A percentile compares a stretch with the other conserved stretches of the same genome.
These are phyloP conservation scores for Aspergillus candidus DNA, from an alignment of 2,329 filamentous ascomycete genomes.

Conservation along the genomic window DNA sequence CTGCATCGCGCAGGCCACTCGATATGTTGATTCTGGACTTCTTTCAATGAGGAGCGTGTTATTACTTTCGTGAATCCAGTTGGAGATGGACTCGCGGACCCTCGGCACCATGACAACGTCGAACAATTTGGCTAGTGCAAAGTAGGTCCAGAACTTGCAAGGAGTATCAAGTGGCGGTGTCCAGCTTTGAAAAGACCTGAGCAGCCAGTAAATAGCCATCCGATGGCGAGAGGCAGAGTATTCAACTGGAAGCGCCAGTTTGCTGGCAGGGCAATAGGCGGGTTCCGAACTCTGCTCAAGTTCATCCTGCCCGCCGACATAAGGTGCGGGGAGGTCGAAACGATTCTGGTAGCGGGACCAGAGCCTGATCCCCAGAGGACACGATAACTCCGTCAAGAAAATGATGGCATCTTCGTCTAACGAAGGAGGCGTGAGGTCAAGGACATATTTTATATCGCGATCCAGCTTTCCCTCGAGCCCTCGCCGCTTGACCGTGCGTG, in stretches of 20 bases:
- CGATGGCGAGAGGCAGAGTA: constrained; percentile 61
- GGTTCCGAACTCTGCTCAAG: constrained; percentile 10
- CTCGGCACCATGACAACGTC: constrained; percentile 33
- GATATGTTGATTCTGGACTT: constrained; percentile 56
- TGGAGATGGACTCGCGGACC: constrained; percentile 45
- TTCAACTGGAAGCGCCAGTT: constrained; percentile 36
- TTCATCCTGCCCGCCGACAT: constrained; percentile 48
- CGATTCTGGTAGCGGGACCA: constrained; percentile 46
- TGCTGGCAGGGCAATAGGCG: not conserved
- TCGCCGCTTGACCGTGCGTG: constrained; percentile 26
- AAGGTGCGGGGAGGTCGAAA: constrained; percentile 33
- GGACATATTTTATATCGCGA: constrained; percentile 49
- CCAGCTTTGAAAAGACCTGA: constrained; percentile 52
- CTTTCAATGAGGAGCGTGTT: constrained; percentile 59
- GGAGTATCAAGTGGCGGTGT: constrained; percentile 58
- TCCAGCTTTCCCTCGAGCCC: constrained; percentile 22
- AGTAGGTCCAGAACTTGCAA: constrained; percentile 61
- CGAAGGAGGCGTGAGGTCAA: constrained; percentile 58
- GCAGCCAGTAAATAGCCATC: constrained; percentile 56
- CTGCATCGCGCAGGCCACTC: constrained; percentile 46
- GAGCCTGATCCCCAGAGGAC: constrained; percentile 49
- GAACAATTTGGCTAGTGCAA: constrained; percentile 55
- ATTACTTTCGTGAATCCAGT: constrained; percentile 52
- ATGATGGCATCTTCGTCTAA: constrained; percentile 60
- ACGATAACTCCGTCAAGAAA: constrained; percentile 53